phyloP scores from a whole-genome alignment of 1,284 basidiomycete genomes.

The Cutaneotrichosporon sp. region DNA sequence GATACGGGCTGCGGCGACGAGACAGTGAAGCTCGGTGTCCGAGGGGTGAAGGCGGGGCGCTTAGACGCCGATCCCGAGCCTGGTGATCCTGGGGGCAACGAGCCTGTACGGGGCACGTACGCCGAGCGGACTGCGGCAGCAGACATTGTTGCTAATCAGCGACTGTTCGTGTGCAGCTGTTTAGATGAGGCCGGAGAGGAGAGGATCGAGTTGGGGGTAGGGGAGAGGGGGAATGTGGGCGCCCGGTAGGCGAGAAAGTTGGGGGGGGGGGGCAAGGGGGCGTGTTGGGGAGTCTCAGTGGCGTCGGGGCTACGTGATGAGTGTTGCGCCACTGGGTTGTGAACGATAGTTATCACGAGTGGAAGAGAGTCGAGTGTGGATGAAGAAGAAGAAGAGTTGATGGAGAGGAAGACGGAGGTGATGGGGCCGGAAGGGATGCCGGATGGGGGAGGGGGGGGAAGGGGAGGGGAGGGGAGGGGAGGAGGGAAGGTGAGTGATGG shows the following conservation, averaged over 20 bases:
- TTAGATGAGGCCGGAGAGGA: not conserved
- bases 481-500: not conserved
- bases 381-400: not conserved
- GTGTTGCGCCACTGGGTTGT: not conserved
- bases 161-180: not conserved
- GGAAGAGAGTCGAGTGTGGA: not conserved
- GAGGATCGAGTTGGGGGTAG: not conserved
- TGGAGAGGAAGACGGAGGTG: not conserved
- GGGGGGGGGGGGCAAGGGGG: not conserved
- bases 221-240: slow-evolving; percentile 2
- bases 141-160: slow-evolving; percentile 14
- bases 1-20: slow-evolving; percentile 14
- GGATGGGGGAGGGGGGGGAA: not conserved
- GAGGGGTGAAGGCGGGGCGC: slow-evolving; percentile 19
- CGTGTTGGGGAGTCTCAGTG: not conserved
- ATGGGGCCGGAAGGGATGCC: not conserved
- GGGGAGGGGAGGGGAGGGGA: not conserved
- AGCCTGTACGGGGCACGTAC: slow-evolving; percentile 26
- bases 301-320: not conserved
- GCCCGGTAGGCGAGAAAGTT: not conserved
- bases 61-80: slow-evolving; percentile 15
- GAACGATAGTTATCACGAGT: not conserved
- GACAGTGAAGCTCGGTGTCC: slow-evolving; percentile 11
- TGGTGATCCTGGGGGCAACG: slow-evolving; percentile 20
- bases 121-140: slow-evolving; percentile 21